Evolutionary conservation across 192 early-diverging fungal species (phyloP), one percentile per base, ranked within the genome.

Genomic region (Phlyctochytrium planicorne): DNA sequence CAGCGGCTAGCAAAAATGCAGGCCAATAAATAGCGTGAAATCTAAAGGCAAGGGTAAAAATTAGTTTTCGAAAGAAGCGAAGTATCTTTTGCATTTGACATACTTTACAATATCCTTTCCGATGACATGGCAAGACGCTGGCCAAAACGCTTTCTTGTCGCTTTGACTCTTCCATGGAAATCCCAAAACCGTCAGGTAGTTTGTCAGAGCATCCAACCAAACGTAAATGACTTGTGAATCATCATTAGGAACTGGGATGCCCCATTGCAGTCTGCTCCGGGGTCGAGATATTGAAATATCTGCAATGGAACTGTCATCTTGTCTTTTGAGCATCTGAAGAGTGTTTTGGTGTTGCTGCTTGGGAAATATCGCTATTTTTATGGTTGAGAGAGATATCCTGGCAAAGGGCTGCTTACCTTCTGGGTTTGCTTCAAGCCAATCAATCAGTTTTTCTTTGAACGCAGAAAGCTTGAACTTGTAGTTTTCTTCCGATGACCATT

Each of bases 21-120:
- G 96, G 96, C 96, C 96, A 98, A 74, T 92, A 98, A 17, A 98
- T 89, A 0, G 93, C 93, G 71, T 98, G 96, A 77, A 98, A 98
- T 63, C 90, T 87, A 34, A 34, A 31, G 35, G 17, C 20, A n/a
- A n/a, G n/a, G n/a, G n/a, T n/a, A n/a, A n/a, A n/a, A 66, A 20
- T 4, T 25, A 14, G 29, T 76, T 12, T 16, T 25, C 10, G 16
- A 23, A 67, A 35, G 80, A n/a, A n/a, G n/a, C n/a, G n/a, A n/a
- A n/a, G n/a, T n/a, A n/a, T n/a, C 31, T 10, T 52, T 1, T 3
- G 25, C 17, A 20, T 40, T 62, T 20, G 20, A 2, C 3, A 3
- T 55, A 85, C 77, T 91, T 90, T 29, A 95, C 59, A 80, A 98
- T 98, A 65, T 98, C 96, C 69, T 98, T 96, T 50, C 96, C 96